Evolutionary conservation across 1,284 basidiomycete species (phyloP).

Genomic region (Cryptococcus sp.): DNA sequence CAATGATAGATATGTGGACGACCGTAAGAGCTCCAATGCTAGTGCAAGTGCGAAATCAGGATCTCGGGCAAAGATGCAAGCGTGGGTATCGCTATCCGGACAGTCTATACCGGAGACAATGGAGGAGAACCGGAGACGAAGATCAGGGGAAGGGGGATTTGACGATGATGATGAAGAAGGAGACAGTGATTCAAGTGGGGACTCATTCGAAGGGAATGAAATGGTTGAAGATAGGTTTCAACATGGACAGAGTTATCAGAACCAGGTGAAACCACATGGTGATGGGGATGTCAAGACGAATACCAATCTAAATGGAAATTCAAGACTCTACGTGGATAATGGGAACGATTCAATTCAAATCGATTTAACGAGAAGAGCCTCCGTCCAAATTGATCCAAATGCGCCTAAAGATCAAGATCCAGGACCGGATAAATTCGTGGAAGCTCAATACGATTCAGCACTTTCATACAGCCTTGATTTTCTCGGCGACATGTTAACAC

Average conservation of each 20-base stretch:
- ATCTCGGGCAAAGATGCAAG: not conserved
- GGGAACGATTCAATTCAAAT: not conserved
- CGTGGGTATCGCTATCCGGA: not conserved
- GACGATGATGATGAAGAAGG: not conserved
- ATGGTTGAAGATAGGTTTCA: not conserved
- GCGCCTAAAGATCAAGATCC: not conserved
- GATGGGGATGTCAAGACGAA: conserved; percentile 3
- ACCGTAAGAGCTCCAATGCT: not conserved
- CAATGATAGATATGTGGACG: not conserved
- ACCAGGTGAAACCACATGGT: not conserved
- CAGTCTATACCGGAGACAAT: not conserved
- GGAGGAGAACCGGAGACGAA: not conserved
- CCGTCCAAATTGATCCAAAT: not conserved
- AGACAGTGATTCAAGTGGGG: not conserved
- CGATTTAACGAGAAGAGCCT: not conserved
- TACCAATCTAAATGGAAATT: not conserved
- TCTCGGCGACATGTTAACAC: conserved; percentile 75
- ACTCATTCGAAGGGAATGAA: not conserved
- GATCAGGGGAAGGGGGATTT: not conserved
- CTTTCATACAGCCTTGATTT: conserved; percentile 78
- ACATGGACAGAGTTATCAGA: not conserved
- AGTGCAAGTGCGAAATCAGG: not conserved
- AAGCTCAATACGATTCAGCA: conserved; percentile 34
- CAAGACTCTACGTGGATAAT: not conserved
- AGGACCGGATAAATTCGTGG: conserved; percentile 12